These are phyloP conservation scores for Blastomyces parvus DNA, from an alignment of 2,329 filamentous ascomycete genomes.

Conservation along the genomic window DNA sequence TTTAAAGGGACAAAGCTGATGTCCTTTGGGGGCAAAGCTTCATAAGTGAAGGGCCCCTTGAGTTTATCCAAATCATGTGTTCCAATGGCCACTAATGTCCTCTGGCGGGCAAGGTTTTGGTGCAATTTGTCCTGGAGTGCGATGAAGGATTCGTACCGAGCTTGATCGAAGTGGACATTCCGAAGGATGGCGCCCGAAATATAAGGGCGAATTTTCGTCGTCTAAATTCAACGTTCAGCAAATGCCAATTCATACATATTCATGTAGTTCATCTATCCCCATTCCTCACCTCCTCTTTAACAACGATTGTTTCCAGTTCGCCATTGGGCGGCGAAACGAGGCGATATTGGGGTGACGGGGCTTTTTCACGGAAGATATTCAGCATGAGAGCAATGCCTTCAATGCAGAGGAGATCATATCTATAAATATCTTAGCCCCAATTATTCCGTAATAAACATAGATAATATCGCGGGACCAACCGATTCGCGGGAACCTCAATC, in stretches of 20 bases:
- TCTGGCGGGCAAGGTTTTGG: conserved; percentile 84
- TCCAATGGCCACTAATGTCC: conserved; percentile 91
- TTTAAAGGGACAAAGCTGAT: conserved; percentile 88
- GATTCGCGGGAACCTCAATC: conserved; percentile 95
- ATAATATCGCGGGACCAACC: conserved; percentile 45
- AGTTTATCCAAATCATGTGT: conserved; percentile 94
- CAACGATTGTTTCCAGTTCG: conserved; percentile 69
- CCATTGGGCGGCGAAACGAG: conserved; percentile 62
- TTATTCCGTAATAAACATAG: conserved; percentile 3
- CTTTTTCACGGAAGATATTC: conserved; percentile 80
- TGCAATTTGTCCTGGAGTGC: conserved; percentile 95
- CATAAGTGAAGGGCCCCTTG: conserved; percentile 91
- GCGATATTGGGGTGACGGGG: conserved; percentile 67
- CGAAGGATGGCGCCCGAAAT: conserved; percentile 83
- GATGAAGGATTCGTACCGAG: conserved; percentile 94
- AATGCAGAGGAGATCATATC: conserved; percentile 89
- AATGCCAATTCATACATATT: background rate
- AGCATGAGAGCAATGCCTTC: conserved; percentile 93
- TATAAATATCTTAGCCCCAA: conserved; percentile 22
- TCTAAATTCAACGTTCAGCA: conserved; percentile 37
- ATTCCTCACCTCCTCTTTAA: conserved; percentile 53
- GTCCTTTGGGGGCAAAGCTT: conserved; percentile 80
- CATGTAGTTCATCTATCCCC: conserved; percentile 6
- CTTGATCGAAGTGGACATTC: conserved; percentile 83
- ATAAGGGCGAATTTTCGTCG: conserved; percentile 70